Evolutionary conservation across 148 eudicot genomes (phyloP).

Genomic region (Silene conica): DNA sequence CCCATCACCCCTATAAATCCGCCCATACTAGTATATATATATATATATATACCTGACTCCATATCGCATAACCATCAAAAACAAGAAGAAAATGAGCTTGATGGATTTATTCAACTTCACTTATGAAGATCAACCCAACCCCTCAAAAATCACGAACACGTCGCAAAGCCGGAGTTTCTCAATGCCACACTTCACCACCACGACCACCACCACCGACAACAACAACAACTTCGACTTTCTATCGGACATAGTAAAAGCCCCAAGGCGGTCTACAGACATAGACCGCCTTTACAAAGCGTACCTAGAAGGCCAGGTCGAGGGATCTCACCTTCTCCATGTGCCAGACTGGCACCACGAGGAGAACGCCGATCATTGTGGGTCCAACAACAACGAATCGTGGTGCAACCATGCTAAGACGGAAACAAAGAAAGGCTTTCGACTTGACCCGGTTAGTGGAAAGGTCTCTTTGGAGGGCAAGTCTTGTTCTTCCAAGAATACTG

Average conservation of each 20-base stretch:
- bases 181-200: background rate
- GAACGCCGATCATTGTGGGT: background rate
- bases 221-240: background rate
- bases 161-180: background rate
- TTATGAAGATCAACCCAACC: background rate
- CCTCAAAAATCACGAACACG: background rate
- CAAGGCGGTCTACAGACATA: slow-evolving; percentile 4
- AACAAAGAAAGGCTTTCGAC: background rate
- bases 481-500: background rate
- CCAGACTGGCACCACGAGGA: slow-evolving; percentile 1
- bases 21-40: too few species aligned
- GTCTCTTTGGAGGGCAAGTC: background rate
- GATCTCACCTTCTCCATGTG: background rate
- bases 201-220: background rate
- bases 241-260: background rate
- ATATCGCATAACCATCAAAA: background rate
- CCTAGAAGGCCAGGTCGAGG: background rate
- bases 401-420: background rate
- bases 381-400: background rate
- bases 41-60: too few species aligned
- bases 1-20: too few species aligned
- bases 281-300: background rate
- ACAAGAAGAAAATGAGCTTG: background rate
- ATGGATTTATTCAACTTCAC: slow-evolving; percentile 1
- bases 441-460: background rate